These are phyloP conservation scores for Candida gigantensis DNA, from an alignment of 1,139 yeast genomes.

Conservation along the genomic window DNA sequence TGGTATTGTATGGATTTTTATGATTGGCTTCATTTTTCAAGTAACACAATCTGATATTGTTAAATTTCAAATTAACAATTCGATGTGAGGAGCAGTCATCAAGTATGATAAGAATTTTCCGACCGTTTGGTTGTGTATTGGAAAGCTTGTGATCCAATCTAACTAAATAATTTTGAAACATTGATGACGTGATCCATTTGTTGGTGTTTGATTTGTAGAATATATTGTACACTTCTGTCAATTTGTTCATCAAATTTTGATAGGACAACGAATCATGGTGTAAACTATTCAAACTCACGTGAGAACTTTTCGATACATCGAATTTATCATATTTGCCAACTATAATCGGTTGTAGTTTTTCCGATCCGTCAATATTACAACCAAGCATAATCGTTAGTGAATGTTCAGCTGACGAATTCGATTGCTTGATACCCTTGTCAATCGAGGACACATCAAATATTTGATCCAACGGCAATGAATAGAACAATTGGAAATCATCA, in stretches of 20 bases:
- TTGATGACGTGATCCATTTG: constrained; percentile 66
- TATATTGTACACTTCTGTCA: constrained; percentile 53
- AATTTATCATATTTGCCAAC: constrained; percentile 63
- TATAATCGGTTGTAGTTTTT: constrained; percentile 58
- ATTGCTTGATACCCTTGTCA: constrained; percentile 47
- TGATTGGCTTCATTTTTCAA: constrained; percentile 43
- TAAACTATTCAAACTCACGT: constrained; percentile 30
- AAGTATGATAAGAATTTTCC: constrained; percentile 56
- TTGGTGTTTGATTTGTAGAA: constrained; percentile 61
- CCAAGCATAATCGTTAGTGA: constrained; percentile 65
- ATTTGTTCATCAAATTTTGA: constrained; percentile 41
- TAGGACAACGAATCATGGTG: constrained; percentile 21
- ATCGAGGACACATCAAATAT: constrained; percentile 50
- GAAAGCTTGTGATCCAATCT: constrained; percentile 57
- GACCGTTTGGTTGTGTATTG: constrained; percentile 30
- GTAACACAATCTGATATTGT: constrained; percentile 50
- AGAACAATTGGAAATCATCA: constrained; percentile 63
- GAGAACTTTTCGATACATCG: constrained; percentile 40
- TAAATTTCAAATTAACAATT: constrained; percentile 55
- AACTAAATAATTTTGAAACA: constrained; percentile 63
- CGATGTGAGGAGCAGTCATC: constrained; percentile 69
- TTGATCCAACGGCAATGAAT: constrained; percentile 63
- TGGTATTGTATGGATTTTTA: constrained; percentile 39
- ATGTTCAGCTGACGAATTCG: constrained; percentile 50
- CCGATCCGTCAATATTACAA: constrained; percentile 62